Conservation (phyloP, 2,329 filamentous ascomycete species). For the Pyrenophora seminiperda region DNA sequence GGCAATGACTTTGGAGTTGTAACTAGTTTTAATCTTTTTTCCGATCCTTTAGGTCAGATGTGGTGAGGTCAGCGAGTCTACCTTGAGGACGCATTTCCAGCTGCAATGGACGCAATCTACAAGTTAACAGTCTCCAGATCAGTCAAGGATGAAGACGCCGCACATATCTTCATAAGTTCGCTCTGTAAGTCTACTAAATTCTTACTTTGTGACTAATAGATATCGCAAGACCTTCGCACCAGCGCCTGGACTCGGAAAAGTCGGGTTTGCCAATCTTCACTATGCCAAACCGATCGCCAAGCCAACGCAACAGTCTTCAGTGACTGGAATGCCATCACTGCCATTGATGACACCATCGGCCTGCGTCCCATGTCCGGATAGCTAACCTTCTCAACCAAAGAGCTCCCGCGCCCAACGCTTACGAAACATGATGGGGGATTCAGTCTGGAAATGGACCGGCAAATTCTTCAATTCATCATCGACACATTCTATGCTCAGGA, state of each 20-base stretch:
- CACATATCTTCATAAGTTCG: constrained; percentile 25
- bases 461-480: constrained; percentile 16
- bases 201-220: not conserved
- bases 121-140: constrained; percentile 20
- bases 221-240: constrained; percentile 29
- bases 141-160: constrained; percentile 22
- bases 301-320: constrained; percentile 32
- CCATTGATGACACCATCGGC: constrained; percentile 27
- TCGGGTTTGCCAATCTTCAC: constrained; percentile 26
- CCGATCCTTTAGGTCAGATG: constrained; percentile 28
- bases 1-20: constrained; percentile 42
- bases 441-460: constrained; percentile 25
- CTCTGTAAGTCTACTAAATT: not conserved
- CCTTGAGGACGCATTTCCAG: constrained; percentile 11
- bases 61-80: constrained; percentile 29
- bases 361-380: constrained; percentile 29
- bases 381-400: constrained; percentile 20
- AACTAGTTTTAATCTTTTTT: constrained; percentile 30
- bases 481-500: constrained; percentile 20
- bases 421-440: constrained; percentile 29
- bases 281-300: constrained; percentile 32
- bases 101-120: constrained; percentile 21
- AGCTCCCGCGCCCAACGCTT: constrained; percentile 8
- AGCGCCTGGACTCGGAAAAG: constrained; percentile 18
- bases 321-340: constrained; percentile 28